A percentile compares a stretch with the other conserved stretches of the same genome.
phyloP scores from a whole-genome alignment of 192 early-diverging fungal species.

The Coemansia sp. region DNA sequence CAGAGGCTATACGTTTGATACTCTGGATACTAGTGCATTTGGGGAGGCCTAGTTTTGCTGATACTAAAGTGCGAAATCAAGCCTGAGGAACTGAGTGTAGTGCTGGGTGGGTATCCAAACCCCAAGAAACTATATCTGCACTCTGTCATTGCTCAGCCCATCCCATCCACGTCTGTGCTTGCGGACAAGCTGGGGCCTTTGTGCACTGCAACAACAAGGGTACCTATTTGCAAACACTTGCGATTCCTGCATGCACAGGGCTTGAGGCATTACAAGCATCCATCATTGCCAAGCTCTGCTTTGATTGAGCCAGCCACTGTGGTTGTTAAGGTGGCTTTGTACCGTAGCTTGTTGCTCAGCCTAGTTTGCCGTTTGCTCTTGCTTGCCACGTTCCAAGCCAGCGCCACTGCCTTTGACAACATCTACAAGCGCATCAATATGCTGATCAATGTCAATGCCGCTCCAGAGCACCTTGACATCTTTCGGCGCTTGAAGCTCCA shows the following conservation, averaged over 20 bases:
- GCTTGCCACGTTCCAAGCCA: neutral
- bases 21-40: neutral
- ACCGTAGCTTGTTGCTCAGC: neutral
- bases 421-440: neutral
- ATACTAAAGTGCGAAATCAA: neutral
- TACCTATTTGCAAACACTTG: neutral
- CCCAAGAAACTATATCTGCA: neutral
- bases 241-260: neutral
- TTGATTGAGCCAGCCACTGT: neutral
- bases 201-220: neutral
- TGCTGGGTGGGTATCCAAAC: neutral
- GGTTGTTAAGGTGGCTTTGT: neutral
- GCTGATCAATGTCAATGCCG: neutral
- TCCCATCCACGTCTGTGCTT: neutral
- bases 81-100: neutral
- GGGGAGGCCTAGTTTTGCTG: neutral
- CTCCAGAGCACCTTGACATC: neutral
- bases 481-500: neutral
- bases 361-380: neutral
- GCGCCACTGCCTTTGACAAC: neutral
- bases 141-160: neutral
- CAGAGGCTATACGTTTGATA: neutral
- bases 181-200: neutral
- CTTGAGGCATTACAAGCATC: neutral
- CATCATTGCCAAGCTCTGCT: neutral